Evolutionary conservation across 805 yeast genomes (phyloP), one percentile per base, ranked within the genome.

Genomic region (Kuraishia piskuri): DNA sequence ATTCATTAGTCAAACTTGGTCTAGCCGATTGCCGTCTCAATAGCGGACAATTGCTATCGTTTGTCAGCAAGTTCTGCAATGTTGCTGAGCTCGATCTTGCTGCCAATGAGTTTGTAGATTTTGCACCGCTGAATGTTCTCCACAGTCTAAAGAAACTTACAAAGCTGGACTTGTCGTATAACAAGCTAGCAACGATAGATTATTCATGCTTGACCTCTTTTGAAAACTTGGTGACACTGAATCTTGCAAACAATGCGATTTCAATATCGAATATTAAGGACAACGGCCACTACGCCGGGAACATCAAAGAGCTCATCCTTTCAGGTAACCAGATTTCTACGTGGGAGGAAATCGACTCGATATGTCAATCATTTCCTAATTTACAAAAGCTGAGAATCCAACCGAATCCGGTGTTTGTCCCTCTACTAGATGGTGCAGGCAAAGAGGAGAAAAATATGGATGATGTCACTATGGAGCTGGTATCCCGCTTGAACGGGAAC

Each of bases 311-410:
- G 0, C 61, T 88, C 1, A 85, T 86, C 60, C 50, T 88, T 8
- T 66, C 86, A 17, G 56, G 71, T 54, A 87, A 86, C 60, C 40
- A 57, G 0, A 69, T 88, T 1, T 23, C 55, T 0, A 40, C 60
- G 0, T 86, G 88, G 85, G 48, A 55, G 0, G 73, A 66, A 22
- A 62, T 86, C 2, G 88, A 83, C 54, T n/a, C 48, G 0, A 50
- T 85, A 1, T 58, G 63, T 2, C 48, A 50, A 0, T 24, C 58
- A 6, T 75, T 80, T 46, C 79, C 83, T 0, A 59, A 66, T 8
- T 61, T 88, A 7, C 51, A 54, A 1, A 70, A 75, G 1, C 62
- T 89, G 1, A 70, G 80, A 50, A 68, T 86, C 17, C 72, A 72
- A 52, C 71, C 67, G 4, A 86, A 86, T 54, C 86, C 89, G 0